Evolutionary conservation across 2,329 filamentous ascomycete species (phyloP).

Genomic region (Aphanocladium album): DNA sequence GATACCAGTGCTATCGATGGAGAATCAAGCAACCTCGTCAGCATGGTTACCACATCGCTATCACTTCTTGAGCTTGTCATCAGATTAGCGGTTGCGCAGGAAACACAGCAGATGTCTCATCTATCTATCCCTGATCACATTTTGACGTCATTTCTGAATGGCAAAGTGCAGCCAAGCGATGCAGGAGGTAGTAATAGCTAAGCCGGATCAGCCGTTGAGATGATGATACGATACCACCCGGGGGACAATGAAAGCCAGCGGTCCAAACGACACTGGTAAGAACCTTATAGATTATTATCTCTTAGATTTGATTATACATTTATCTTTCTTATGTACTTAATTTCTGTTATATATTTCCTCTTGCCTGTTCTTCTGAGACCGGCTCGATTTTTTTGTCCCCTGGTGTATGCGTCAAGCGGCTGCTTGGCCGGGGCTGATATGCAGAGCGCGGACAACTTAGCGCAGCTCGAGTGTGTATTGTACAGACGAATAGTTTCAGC

Average conservation of each 20-base stretch:
- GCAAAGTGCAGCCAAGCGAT: neutral
- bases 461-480: neutral
- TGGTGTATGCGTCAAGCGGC: too few species aligned
- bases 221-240: neutral
- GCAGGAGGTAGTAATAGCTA: neutral
- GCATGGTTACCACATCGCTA: slow-evolving; percentile 49
- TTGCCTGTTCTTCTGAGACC: too few species aligned
- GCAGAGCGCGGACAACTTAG: too few species aligned
- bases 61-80: slow-evolving; percentile 87
- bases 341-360: too few species aligned
- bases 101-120: slow-evolving; percentile 86
- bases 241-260: too few species aligned
- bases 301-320: too few species aligned
- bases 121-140: slow-evolving; percentile 87
- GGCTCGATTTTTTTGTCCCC: too few species aligned
- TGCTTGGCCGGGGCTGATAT: neutral
- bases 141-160: slow-evolving; percentile 72
- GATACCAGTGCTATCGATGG: neutral
- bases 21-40: slow-evolving; percentile 32
- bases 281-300: too few species aligned
- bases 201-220: neutral
- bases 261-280: too few species aligned
- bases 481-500: slow-evolving; percentile 20
- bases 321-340: too few species aligned
- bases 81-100: slow-evolving; percentile 78